Conservation (phyloP, 2,329 filamentous ascomycete genomes). For the Pseudogymnoascus sp. region DNA sequence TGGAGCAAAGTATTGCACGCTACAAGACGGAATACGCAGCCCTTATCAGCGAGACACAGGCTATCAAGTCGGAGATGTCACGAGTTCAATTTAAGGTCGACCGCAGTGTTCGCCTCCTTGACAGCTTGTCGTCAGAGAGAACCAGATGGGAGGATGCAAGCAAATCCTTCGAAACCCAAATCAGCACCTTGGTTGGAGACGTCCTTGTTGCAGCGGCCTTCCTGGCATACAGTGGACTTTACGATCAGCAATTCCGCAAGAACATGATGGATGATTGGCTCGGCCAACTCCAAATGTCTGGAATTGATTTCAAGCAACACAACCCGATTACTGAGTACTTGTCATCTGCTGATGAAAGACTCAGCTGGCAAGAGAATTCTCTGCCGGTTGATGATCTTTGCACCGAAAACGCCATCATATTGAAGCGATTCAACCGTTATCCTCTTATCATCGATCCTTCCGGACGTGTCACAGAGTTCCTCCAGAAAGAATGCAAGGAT, state of each 20-base stretch:
- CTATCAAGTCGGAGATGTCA: slow-evolving; percentile 95
- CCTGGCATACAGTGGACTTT: slow-evolving; percentile 91
- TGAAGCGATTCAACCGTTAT: slow-evolving; percentile 97
- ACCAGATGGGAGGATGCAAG: slow-evolving; percentile 93
- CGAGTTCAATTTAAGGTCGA: slow-evolving; percentile 97
- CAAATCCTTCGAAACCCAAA: slow-evolving; percentile 96
- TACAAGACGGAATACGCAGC: slow-evolving; percentile 96
- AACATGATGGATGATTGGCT: slow-evolving; percentile 97
- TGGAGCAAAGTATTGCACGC: slow-evolving; percentile 84
- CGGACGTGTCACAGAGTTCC: slow-evolving; percentile 85
- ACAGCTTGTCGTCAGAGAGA: slow-evolving; percentile 90
- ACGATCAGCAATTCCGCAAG: slow-evolving; percentile 96
- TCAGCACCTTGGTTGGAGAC: slow-evolving; percentile 91
- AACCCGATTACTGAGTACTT: slow-evolving; percentile 95
- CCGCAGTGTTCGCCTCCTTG: slow-evolving; percentile 84
- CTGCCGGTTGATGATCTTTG: slow-evolving; percentile 94
- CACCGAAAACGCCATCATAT: slow-evolving; percentile 95
- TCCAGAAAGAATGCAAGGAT: slow-evolving; percentile 90
- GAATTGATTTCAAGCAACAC: slow-evolving; percentile 83
- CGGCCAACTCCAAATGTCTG: slow-evolving; percentile 85
- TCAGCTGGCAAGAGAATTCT: slow-evolving; percentile 90
- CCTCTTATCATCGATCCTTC: slow-evolving; percentile 98
- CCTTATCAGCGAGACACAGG: slow-evolving; percentile 92
- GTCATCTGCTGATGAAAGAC: slow-evolving; percentile 88
- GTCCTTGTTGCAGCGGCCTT: slow-evolving; percentile 95